Conservation (phyloP, 192 early-diverging fungal genomes). For the Podochytrium sp. region DNA sequence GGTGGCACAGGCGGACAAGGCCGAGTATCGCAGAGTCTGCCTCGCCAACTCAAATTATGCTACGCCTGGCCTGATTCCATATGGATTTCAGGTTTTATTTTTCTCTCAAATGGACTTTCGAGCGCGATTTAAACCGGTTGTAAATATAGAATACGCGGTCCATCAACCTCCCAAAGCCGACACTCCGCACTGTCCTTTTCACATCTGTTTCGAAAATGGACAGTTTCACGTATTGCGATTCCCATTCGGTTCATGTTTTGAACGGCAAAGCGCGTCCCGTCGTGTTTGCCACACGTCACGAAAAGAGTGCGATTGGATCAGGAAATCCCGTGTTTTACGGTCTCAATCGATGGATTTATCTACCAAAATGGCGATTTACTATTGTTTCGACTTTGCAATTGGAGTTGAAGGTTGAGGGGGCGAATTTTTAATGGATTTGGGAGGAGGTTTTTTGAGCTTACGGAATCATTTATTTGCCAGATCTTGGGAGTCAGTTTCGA, state of each 20-base stretch:
- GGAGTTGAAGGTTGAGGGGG: slow-evolving; percentile 40
- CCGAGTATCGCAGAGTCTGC: too few species aligned
- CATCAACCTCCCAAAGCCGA: slow-evolving; percentile 33
- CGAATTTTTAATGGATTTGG: slow-evolving; percentile 38
- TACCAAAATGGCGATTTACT: slow-evolving; percentile 46
- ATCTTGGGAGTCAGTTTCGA: slow-evolving; percentile 45
- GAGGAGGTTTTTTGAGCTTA: not conserved
- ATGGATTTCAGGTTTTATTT: slow-evolving; percentile 49
- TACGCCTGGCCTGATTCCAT: slow-evolving; percentile 35
- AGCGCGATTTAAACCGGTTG: not conserved
- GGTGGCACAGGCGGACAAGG: too few species aligned
- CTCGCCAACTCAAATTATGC: not conserved
- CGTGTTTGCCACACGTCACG: slow-evolving; percentile 15
- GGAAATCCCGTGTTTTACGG: slow-evolving; percentile 31
- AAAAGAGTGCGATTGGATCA: slow-evolving; percentile 16
- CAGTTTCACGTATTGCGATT: slow-evolving; percentile 41
- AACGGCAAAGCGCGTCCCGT: slow-evolving; percentile 20
- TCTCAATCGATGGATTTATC: slow-evolving; percentile 47
- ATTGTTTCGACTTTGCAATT: slow-evolving; percentile 47
- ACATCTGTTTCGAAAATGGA: slow-evolving; percentile 35
- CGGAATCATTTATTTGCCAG: slow-evolving; percentile 1
- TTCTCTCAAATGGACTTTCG: not conserved
- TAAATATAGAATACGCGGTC: slow-evolving; percentile 2
- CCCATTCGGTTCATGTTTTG: slow-evolving; percentile 39
- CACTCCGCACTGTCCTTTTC: slow-evolving; percentile 45